Evolutionary conservation across 306 rosid genomes (phyloP).

Genomic region (Oemleria cerasiformis): DNA sequence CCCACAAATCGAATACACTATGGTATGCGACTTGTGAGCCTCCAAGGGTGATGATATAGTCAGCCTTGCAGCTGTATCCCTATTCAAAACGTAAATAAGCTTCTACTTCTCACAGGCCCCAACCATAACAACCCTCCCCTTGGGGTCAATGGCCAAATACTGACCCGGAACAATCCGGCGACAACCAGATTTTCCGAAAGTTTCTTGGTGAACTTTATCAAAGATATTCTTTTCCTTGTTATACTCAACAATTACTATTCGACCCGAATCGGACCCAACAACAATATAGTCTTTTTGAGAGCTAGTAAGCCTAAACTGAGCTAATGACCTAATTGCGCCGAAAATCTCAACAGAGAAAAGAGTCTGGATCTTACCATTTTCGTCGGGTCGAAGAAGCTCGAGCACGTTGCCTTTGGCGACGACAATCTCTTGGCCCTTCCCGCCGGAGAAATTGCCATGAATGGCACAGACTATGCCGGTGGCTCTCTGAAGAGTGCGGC

Average conservation of each 20-base stretch:
- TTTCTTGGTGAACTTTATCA: conserved; percentile 87
- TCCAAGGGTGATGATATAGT: conserved; percentile 91
- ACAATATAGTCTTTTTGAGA: conserved; percentile 85
- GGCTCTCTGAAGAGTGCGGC: conserved; percentile 85
- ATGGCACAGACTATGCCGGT: conserved; percentile 91
- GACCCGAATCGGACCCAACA: conserved; percentile 89
- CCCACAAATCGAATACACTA: conserved; percentile 89
- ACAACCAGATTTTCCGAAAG: conserved; percentile 91
- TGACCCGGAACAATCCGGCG: conserved; percentile 93
- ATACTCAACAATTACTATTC: conserved; percentile 85
- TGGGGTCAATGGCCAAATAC: conserved; percentile 83
- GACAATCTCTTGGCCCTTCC: conserved; percentile 81
- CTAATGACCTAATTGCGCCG: conserved; percentile 78
- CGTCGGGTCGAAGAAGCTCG: conserved; percentile 95
- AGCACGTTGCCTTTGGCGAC: conserved; percentile 91
- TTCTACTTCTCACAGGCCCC: conserved; percentile 97
- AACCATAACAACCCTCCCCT: conserved; percentile 92
- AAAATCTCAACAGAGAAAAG: conserved; percentile 88
- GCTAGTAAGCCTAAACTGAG: conserved; percentile 85
- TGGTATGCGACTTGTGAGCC: conserved; percentile 81
- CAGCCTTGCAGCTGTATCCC: conserved; percentile 90
- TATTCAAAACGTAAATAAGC: conserved; percentile 85
- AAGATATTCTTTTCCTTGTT: conserved; percentile 82
- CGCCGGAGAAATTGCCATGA: conserved; percentile 96
- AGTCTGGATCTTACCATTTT: conserved; percentile 86